Percentiles rank a stretch among this genome's conserved stretches.
phyloP scores from a whole-genome alignment of 2,329 filamentous ascomycete genomes.

The Byssoonygena ceratinophila region DNA sequence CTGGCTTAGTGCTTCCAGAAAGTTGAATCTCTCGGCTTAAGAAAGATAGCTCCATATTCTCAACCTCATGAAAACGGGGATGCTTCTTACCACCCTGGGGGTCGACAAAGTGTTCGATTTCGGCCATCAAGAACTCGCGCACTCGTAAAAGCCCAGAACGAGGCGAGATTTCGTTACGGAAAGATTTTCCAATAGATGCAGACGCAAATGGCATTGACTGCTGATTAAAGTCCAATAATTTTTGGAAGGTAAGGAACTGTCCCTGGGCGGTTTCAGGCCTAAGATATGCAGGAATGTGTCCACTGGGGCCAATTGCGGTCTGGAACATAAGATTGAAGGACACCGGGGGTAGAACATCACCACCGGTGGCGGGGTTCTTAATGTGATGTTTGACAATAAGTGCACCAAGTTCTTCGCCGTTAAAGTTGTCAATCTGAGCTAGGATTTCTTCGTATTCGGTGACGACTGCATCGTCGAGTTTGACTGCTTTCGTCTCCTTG shows the following conservation, averaged over 20 bases:
- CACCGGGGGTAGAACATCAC: slow-evolving; percentile 67
- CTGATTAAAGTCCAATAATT: slow-evolving; percentile 93
- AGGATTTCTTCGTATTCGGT: slow-evolving; percentile 85
- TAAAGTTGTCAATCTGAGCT: slow-evolving; percentile 92
- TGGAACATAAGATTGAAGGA: slow-evolving; percentile 99
- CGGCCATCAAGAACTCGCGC: slow-evolving; percentile 95
- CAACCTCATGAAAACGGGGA: slow-evolving; percentile 71
- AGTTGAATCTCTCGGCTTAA: slow-evolving; percentile 79
- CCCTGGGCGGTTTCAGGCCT: slow-evolving; percentile 95
- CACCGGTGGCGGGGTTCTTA: slow-evolving; percentile 71
- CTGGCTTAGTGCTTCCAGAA: slow-evolving; percentile 66
- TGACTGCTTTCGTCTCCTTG: slow-evolving; percentile 65
- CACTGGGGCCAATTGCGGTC: slow-evolving; percentile 85
- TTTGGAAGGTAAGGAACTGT: slow-evolving; percentile 94
- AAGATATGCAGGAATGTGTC: slow-evolving; percentile 73
- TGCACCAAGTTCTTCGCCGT: slow-evolving; percentile 71
- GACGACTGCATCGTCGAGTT: slow-evolving; percentile 75
- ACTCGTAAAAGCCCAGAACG: slow-evolving; percentile 83
- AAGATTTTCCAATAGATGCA: slow-evolving; percentile 93
- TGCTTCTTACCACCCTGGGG: slow-evolving; percentile 93
- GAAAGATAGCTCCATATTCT: slow-evolving; percentile 70
- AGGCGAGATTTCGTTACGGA: slow-evolving; percentile 95
- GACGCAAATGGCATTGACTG: slow-evolving; percentile 93
- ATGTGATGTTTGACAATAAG: slow-evolving; percentile 88
- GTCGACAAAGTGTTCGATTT: slow-evolving; percentile 98